Evolutionary conservation across 2,329 filamentous ascomycete genomes (phyloP).

Genomic region (Phyllachora maydis): DNA sequence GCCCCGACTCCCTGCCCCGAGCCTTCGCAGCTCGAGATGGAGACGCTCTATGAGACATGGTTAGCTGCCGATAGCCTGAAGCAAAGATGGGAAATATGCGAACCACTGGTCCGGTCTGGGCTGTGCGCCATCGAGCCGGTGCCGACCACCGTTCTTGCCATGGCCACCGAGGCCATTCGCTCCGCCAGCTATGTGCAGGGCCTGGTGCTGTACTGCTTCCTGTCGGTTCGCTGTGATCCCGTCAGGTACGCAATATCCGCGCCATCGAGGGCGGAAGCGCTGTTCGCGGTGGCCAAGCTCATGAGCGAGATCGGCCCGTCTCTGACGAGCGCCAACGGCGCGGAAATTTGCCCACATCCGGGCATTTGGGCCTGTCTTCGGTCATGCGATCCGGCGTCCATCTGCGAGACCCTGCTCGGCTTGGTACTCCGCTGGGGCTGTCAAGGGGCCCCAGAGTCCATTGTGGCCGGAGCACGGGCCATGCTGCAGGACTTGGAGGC

Average conservation of each 20-base stretch:
- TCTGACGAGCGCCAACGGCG: too few species aligned
- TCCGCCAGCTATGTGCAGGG: constrained; percentile 18
- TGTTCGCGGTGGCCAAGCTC: constrained; percentile 29
- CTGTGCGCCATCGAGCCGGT: constrained; percentile 30
- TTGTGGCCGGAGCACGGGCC: too few species aligned
- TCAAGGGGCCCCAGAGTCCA: too few species aligned
- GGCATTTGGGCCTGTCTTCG: too few species aligned
- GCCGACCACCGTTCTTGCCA: constrained; percentile 19
- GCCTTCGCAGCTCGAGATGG: too few species aligned
- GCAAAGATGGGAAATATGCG: constrained; percentile 17
- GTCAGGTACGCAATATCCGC: too few species aligned
- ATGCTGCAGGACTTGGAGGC: constrained; percentile 27
- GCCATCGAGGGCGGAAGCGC: constrained; percentile 26
- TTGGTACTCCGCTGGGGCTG: constrained; percentile 22
- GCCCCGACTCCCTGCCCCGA: too few species aligned
- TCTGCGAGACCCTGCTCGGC: constrained; percentile 29
- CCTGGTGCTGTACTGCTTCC: constrained; percentile 24
- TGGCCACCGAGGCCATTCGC: constrained; percentile 20
- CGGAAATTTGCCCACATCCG: too few species aligned
- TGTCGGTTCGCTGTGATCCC: too few species aligned
- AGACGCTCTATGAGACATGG: too few species aligned
- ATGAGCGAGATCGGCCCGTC: constrained; percentile 27
- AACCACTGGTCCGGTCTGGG: constrained; percentile 13
- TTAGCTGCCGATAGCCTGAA: too few species aligned
- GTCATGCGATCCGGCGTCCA: constrained; percentile 29